phyloP scores from a whole-genome alignment of 2,329 filamentous ascomycete species.

The Aspergillus ochraceoroseus region DNA sequence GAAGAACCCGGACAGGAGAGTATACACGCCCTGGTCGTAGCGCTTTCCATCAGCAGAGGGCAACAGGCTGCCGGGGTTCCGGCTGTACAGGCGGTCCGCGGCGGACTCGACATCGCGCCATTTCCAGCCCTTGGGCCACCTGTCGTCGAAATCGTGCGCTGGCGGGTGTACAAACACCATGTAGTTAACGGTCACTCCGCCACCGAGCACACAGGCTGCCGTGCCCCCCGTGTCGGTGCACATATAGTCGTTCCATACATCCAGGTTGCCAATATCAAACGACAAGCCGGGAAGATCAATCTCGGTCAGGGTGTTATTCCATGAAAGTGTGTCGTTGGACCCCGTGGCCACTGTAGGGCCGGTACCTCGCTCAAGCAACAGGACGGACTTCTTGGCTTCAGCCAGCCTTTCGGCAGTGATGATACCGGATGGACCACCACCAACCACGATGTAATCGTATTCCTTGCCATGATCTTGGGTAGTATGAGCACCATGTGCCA shows the following conservation, averaged over 20 bases:
- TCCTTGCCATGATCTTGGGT: too few species aligned
- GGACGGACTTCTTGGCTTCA: conserved; percentile 19
- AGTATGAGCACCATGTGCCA: too few species aligned
- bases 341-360: conserved; percentile 16
- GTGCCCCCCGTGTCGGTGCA: conserved; percentile 20
- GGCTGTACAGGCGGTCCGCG: conserved; percentile 57
- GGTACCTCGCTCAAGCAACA: conserved; percentile 20
- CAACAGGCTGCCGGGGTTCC: conserved; percentile 63
- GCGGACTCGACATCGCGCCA: conserved; percentile 57
- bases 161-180: conserved; percentile 41
- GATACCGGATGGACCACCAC: conserved; percentile 22
- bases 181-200: conserved; percentile 20
- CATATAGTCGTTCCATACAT: conserved; percentile 18
- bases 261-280: conserved; percentile 14
- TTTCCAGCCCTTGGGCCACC: conserved; percentile 68
- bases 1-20: conserved; percentile 57
- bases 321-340: conserved; percentile 17
- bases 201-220: conserved; percentile 22
- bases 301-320: conserved; percentile 19
- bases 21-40: conserved; percentile 61
- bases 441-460: conserved; percentile 25
- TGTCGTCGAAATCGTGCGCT: conserved; percentile 62
- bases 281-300: conserved; percentile 20
- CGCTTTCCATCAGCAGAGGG: conserved; percentile 62
- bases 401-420: conserved; percentile 20